Percentiles rank a stretch among this genome's conserved stretches.
Conservation (phyloP, 768 basidiomycete species). For the Harrya chromipes region DNA sequence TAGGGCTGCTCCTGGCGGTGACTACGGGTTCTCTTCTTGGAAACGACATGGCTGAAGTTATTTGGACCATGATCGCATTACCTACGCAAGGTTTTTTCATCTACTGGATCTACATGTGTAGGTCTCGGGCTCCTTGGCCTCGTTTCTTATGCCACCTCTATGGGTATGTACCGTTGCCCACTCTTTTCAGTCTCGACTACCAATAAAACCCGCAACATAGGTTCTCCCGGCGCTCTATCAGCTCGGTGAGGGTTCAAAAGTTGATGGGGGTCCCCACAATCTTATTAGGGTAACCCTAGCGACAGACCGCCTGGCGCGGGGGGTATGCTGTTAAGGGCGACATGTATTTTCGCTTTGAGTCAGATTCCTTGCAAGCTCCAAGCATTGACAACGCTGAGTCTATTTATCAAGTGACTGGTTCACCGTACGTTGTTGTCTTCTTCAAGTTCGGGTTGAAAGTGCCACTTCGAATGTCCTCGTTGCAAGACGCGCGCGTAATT, state of each 20-base stretch:
- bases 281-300: too few species aligned
- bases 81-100: not conserved
- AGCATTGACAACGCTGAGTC: too few species aligned
- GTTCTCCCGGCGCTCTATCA: constrained; percentile 1
- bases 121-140: not conserved
- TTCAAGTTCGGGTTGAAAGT: too few species aligned
- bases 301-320: too few species aligned
- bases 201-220: not conserved
- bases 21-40: not conserved
- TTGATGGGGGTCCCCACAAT: too few species aligned
- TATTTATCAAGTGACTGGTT: too few species aligned
- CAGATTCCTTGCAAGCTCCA: too few species aligned
- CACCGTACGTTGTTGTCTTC: too few species aligned
- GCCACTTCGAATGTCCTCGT: too few species aligned
- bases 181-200: not conserved
- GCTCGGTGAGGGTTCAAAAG: constrained; percentile 2
- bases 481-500: too few species aligned
- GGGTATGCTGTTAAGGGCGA: too few species aligned
- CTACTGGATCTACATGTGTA: constrained; percentile 2
- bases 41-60: not conserved
- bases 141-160: not conserved
- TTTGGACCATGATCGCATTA: not conserved
- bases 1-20: not conserved
- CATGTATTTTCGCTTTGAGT: too few species aligned
- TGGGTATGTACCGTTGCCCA: constrained; percentile 7